Evolutionary conservation across 176 grass and related monocot species (phyloP), one percentile per base, ranked within the genome.

Genomic region (Eleusine coracana): DNA sequence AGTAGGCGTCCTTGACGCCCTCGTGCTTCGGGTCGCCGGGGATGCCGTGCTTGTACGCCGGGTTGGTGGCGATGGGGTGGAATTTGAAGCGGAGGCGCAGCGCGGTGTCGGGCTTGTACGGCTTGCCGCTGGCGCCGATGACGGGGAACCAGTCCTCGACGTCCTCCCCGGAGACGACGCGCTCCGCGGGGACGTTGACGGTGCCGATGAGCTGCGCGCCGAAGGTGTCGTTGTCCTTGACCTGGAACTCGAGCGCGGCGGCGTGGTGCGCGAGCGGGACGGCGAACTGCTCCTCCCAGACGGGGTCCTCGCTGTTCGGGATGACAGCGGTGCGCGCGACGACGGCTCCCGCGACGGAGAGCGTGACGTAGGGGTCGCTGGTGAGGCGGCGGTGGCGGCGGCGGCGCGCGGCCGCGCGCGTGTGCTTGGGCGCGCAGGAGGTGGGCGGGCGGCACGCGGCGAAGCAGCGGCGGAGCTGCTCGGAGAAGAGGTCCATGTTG

Each of bases 401-500:
- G 27, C 42, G 71, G 21, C 25, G 23, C 8, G 41, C 5, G 4
- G 20, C 5, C 2, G 31, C 6, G 59, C 14, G 1, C 13, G 77
- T 16, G 66, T 40, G 90, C 52, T 68, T 48, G 64, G 84, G 28
- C 23, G 59, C 44, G 82, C 91, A 84, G 56, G 61, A 76, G 41
- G 77, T 41, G 28, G 89, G 69, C 9, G 80, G 38, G 23, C 82
- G 68, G 83, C 96, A 99, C 42, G 87, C 52, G 63, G 85, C 31
- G 76, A 99, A 72, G 76, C 80, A 92, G 60, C 87, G 82, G 23
- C 96, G 90, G n/a, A 99, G 14, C 0, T 88, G 87, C 91, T 99
- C 96, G 41, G 89, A 91, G 69, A 96, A 81, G 80, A 99, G 59
- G 87, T 99, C 96, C 96, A 99, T 99, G 87, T 99, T 99, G 20